Conservation (phyloP, 2,329 filamentous ascomycete species). For the Arthrobotrys iridis region DNA sequence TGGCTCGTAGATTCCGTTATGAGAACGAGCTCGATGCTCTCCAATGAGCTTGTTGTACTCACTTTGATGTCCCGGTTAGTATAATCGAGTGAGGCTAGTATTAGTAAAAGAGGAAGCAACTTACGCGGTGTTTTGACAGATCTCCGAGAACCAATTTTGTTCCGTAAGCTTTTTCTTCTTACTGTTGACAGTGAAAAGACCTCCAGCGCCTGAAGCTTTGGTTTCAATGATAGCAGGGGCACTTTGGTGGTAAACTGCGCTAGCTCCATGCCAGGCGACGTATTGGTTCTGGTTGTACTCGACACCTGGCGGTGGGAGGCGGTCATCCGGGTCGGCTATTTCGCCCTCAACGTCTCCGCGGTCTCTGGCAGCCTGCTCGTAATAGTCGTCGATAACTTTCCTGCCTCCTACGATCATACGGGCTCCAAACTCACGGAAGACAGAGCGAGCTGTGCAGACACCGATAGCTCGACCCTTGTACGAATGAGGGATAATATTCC, state of each 20-base stretch:
- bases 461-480: constrained; percentile 98
- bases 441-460: constrained; percentile 93
- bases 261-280: constrained; percentile 97
- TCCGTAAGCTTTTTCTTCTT: constrained; percentile 50
- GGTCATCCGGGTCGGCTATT: constrained; percentile 88
- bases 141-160: constrained; percentile 31
- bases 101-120: neutral
- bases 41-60: constrained; percentile 41
- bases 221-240: constrained; percentile 77
- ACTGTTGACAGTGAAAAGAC: constrained; percentile 45
- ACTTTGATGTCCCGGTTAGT: constrained; percentile 18
- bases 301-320: constrained; percentile 73
- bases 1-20: constrained; percentile 38
- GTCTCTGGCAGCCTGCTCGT: constrained; percentile 76
- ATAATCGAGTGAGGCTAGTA: neutral
- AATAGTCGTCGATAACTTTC: constrained; percentile 88
- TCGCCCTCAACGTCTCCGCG: constrained; percentile 87
- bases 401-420: constrained; percentile 92
- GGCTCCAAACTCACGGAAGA: constrained; percentile 95
- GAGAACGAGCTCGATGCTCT: constrained; percentile 27
- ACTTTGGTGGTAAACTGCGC: constrained; percentile 89
- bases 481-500: constrained; percentile 94
- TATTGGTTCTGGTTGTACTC: constrained; percentile 99
- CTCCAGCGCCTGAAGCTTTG: constrained; percentile 64
- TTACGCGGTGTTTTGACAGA: constrained; percentile 39